Base-by-base conservation (phyloP, 495 filamentous ascomycete species). In the Glarea lozoyensis region DNA sequence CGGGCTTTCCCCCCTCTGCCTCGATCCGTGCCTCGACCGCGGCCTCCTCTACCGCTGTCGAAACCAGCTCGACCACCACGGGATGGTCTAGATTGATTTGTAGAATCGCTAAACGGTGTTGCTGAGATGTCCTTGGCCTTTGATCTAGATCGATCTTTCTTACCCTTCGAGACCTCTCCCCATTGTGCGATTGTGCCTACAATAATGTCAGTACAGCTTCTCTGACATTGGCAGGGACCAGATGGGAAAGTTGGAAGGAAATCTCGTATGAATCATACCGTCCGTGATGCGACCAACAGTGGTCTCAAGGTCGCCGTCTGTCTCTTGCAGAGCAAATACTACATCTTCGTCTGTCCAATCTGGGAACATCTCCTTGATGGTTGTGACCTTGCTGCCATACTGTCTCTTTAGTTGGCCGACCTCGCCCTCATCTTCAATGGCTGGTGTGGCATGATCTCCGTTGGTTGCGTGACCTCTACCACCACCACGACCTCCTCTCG, bases 151-250 rank as follows among this genome's bases (percentile, higher is more conserved):
- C 85, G 72, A 58, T 92, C 85, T 64, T 88, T 86, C 58, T 80
- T 82, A 61, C 82, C 81, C 73, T 94, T 94, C 66, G 90, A 86
- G 57, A 97, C 88, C 64, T 95, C 88, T 47, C 81, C 85, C 84
- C 93, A 99, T 70, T 90, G 88, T 48, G 88, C 79, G 52, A 94
- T 83, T 43, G 80, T 81, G 50, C 90, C 90, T 96, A 56, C 4
- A 34, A 27, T 7, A n/a, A 29, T 10, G 17, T 45, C 50, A 37
- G 39, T 42, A 40, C 37, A 15, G 25, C 10, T 2, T 12, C 19
- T 11, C 6, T 4, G 17, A 29, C 25, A 16, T n/a, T n/a, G 16
- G 35, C 10, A 37, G 16, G 6, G 7, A 15, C 6, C 32, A 11
- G 7, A n/a, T n/a, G 9, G 10, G 9, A 36, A 36, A 36, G 7